Percentiles rank a stretch among this genome's conserved stretches.
phyloP scores from a whole-genome alignment of 805 yeast species.

The Aciculoconidium aculeatum region DNA sequence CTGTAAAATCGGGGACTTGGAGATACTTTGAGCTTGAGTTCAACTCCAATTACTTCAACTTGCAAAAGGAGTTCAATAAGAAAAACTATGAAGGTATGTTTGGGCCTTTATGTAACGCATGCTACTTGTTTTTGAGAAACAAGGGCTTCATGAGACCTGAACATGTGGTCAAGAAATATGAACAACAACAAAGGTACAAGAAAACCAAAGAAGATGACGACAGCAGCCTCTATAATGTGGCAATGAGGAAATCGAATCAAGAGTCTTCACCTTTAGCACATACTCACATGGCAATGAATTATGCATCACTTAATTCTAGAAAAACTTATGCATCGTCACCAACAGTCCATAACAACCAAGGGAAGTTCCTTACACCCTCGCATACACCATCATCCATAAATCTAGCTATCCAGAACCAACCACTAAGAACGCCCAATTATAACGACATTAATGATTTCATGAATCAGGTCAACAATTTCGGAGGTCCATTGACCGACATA shows the following conservation, averaged over 20 bases:
- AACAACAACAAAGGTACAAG: conserved; percentile 40
- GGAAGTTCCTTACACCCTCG: conserved; percentile 34
- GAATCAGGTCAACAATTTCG: conserved; percentile 32
- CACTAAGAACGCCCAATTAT: conserved; percentile 20
- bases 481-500: conserved; percentile 44
- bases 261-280: no score
- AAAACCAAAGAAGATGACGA: conserved; percentile 22
- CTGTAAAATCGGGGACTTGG: conserved; percentile 36
- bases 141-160: conserved; percentile 71
- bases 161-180: conserved; percentile 39
- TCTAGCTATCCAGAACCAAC: conserved; percentile 28
- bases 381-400: conserved; percentile 35
- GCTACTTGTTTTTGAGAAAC: conserved; percentile 39
- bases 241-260: conserved; percentile 12
- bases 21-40: conserved; percentile 38
- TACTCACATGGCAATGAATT: no score
- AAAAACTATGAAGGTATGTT: conserved; percentile 41
- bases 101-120: conserved; percentile 43
- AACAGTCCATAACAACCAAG: conserved; percentile 11
- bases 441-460: conserved; percentile 36
- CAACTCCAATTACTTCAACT: conserved; percentile 31
- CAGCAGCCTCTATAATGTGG: conserved; percentile 11
- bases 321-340: conserved; percentile 30
- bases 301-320: no score
- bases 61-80: conserved; percentile 33